A percentile compares a stretch with the other conserved stretches of the same genome.
Evolutionary conservation across 192 early-diverging fungal genomes (phyloP).

Genomic region (Gorgonomyces haynaldii): DNA sequence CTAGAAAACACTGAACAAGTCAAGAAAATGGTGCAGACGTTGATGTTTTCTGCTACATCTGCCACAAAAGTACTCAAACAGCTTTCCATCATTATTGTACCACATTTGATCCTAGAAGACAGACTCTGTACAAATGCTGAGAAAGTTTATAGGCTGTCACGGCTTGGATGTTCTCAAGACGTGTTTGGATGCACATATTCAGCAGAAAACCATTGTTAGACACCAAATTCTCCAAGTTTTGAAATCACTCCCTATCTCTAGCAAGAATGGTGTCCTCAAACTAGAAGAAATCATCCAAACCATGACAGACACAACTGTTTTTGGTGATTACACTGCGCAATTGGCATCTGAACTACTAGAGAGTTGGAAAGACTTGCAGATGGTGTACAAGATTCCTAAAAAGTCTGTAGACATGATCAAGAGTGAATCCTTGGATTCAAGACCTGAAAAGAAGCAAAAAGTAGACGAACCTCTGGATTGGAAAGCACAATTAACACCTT

Average conservation of each 20-base stretch:
- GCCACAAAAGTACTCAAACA: conserved; percentile 37
- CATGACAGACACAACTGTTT: conserved; percentile 24
- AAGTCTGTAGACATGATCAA: conserved; percentile 3
- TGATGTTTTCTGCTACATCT: conserved; percentile 50
- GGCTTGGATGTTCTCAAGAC: conserved; percentile 66
- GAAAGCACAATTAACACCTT: too few relatives aligned
- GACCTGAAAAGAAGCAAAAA: too few relatives aligned
- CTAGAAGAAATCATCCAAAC: conserved; percentile 56
- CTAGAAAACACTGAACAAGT: conserved; percentile 63
- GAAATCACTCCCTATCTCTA: conserved; percentile 62
- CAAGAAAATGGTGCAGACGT: conserved; percentile 59
- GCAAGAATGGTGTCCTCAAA: conserved; percentile 64
- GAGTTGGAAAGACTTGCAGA: conserved; percentile 20
- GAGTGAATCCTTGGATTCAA: too few relatives aligned
- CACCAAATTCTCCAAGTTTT: conserved; percentile 41
- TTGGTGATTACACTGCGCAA: conserved; percentile 30
- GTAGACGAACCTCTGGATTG: too few relatives aligned
- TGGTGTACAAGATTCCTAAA: conserved; percentile 41
- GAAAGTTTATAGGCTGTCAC: conserved; percentile 51
- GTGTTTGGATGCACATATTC: conserved; percentile 54
- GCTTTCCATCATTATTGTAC: conserved; percentile 30
- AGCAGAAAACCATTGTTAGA: conserved; percentile 22
- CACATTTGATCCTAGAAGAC: conserved; percentile 22
- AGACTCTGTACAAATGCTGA: conserved; percentile 27
- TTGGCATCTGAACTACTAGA: conserved; percentile 30